Conservation (phyloP, 305 asterid genomes). For the Solanum hybrid region DNA sequence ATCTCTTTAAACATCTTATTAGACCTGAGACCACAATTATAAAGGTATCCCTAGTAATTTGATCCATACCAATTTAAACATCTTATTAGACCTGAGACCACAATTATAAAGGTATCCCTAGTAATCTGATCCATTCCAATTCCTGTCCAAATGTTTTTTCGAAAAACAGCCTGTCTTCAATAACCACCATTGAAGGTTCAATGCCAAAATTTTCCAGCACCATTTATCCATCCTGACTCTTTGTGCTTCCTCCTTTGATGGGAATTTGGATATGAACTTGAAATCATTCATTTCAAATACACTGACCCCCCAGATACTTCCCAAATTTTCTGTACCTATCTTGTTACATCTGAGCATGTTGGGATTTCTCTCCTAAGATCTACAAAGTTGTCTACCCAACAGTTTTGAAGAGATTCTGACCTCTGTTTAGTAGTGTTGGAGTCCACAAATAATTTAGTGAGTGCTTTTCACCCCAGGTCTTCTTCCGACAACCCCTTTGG, state of each 20-base stretch:
- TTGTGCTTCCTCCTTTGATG: background rate
- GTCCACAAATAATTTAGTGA: background rate
- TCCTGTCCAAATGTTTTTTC: background rate
- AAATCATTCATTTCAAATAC: background rate
- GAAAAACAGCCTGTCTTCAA: background rate
- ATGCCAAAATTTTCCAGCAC: background rate
- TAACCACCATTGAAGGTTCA: background rate
- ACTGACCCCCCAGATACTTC: background rate
- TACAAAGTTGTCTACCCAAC: background rate
- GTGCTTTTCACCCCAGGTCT: background rate
- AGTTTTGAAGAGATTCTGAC: background rate
- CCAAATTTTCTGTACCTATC: background rate
- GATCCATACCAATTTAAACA: background rate
- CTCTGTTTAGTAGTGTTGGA: background rate
- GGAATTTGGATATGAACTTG: background rate
- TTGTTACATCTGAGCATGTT: background rate
- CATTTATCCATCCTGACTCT: background rate
- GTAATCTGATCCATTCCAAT: background rate
- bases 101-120: background rate
- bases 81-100: background rate
- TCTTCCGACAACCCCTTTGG: background rate
- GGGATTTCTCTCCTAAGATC: background rate
- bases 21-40: background rate
- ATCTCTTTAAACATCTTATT: background rate
- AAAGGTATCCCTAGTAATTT: background rate